Evolutionary conservation across 805 yeast species (phyloP).

Genomic region (Dipodascus geniculatus): DNA sequence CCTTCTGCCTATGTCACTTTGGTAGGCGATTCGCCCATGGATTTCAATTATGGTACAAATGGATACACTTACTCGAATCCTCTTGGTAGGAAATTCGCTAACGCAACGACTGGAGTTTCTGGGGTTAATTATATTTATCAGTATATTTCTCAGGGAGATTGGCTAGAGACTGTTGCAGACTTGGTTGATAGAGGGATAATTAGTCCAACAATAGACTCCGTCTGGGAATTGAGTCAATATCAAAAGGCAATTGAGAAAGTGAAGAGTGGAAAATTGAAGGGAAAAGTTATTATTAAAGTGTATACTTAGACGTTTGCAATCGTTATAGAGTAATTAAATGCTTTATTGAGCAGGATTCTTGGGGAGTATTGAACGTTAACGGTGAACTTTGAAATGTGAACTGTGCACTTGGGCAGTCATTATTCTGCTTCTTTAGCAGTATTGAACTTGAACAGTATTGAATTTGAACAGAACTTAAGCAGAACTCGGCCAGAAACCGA

Average conservation of each 20-base stretch:
- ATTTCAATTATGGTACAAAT: slow-evolving; percentile 25
- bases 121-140: slow-evolving; percentile 21
- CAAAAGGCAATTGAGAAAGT: slow-evolving; percentile 40
- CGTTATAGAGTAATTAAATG: no score
- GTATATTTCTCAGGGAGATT: slow-evolving; percentile 21
- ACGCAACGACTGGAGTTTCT: slow-evolving; percentile 17
- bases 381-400: no score
- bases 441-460: no score
- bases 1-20: slow-evolving; percentile 42
- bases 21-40: slow-evolving; percentile 38
- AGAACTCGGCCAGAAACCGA: no score
- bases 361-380: no score
- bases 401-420: no score
- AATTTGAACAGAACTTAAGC: no score
- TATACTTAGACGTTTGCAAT: no score
- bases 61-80: slow-evolving; percentile 16
- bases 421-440: no score
- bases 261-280: slow-evolving; percentile 40
- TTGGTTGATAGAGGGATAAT: slow-evolving; percentile 36
- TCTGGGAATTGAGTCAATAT: slow-evolving; percentile 37
- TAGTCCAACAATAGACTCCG: slow-evolving; percentile 41
- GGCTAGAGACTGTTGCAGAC: slow-evolving; percentile 34
- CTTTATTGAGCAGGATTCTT: no score
- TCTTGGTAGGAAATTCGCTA: slow-evolving; percentile 18
- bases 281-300: slow-evolving; percentile 43